Conservation (phyloP, 345 rosid species). For the Citrus inodora region DNA sequence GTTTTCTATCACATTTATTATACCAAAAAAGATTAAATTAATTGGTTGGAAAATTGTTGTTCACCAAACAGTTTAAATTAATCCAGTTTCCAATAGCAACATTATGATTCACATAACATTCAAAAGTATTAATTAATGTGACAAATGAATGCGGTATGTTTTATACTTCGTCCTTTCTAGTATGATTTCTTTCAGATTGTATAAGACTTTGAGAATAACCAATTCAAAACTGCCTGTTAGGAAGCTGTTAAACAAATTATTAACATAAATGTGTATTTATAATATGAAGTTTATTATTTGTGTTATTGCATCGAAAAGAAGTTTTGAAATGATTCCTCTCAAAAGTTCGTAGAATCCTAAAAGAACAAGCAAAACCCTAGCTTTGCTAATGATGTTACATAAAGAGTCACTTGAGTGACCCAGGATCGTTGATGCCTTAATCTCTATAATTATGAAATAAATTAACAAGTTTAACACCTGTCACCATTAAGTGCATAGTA, state of each 20-base stretch:
- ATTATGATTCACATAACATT: not conserved
- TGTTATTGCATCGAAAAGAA: too few relatives aligned
- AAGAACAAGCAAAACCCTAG: not conserved
- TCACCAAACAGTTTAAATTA: not conserved
- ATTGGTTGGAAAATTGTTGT: too few relatives aligned
- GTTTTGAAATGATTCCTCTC: not conserved
- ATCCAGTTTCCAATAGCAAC: not conserved
- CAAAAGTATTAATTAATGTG: not conserved
- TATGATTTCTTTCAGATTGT: too few relatives aligned
- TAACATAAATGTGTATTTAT: too few relatives aligned
- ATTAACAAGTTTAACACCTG: not conserved
- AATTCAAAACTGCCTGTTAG: too few relatives aligned
- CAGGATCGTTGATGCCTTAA: not conserved
- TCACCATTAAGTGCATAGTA: not conserved
- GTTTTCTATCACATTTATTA: not conserved
- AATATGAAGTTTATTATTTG: too few relatives aligned
- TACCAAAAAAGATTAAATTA: not conserved
- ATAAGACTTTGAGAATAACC: too few relatives aligned
- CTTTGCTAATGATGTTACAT: not conserved
- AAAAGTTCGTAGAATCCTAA: not conserved
- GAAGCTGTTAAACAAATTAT: too few relatives aligned
- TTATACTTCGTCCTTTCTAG: too few relatives aligned
- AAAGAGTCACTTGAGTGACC: not conserved
- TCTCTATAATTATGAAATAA: not conserved
- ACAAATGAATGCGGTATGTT: too few relatives aligned